Evolutionary conservation across 2,329 filamentous ascomycete species (phyloP).

Genomic region (Neopestalotiopsis clavispora): DNA sequence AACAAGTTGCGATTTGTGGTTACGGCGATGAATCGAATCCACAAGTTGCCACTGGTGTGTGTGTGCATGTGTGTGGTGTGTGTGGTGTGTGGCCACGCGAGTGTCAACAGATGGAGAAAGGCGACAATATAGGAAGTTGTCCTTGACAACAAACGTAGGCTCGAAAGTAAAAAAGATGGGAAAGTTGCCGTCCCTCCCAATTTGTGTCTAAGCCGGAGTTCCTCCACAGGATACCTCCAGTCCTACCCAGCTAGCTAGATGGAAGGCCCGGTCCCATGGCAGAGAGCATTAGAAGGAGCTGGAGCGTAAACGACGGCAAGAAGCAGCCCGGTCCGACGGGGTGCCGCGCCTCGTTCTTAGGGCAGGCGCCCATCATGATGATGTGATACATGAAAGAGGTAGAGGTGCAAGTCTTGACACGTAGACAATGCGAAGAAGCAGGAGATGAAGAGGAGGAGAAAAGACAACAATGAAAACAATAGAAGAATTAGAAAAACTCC

Average conservation of each 20-base stretch:
- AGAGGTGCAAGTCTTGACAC: neutral
- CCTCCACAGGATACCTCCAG: neutral
- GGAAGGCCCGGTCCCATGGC: neutral
- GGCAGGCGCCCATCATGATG: neutral
- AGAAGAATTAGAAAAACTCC: neutral
- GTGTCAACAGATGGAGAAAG: neutral
- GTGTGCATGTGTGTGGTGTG: too few relatives aligned
- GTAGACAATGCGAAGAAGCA: too few relatives aligned
- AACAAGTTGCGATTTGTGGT: neutral
- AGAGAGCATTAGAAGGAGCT: neutral
- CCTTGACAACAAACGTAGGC: neutral
- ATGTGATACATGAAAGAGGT: neutral
- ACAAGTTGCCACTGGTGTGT: neutral
- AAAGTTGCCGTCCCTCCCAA: neutral
- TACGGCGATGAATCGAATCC: neutral
- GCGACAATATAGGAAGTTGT: slow-evolving; percentile 1
- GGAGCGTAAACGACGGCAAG: neutral
- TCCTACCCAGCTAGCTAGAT: neutral
- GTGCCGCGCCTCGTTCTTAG: neutral
- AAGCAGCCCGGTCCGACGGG: neutral
- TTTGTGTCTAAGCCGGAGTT: neutral
- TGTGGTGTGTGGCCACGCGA: neutral
- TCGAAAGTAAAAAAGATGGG: neutral
- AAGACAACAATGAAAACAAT: neutral
- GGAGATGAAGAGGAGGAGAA: neutral